These are phyloP conservation scores for Podila epigama DNA, from an alignment of 192 early-diverging fungal species.

Conservation along the genomic window DNA sequence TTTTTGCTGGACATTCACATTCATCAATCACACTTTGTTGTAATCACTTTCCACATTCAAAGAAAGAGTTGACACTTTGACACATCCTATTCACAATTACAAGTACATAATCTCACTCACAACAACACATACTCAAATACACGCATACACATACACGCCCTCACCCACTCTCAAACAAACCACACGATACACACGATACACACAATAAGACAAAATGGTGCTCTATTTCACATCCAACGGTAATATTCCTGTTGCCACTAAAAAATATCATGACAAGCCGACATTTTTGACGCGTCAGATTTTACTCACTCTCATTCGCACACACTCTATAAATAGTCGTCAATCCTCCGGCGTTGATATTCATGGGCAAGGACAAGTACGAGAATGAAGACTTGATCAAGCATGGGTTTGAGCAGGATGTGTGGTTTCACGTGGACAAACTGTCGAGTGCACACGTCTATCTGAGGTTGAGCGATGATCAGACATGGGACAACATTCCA, in stretches of 20 bases:
- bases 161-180: no score
- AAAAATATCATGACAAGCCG: neutral
- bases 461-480: constrained; percentile 72
- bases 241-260: neutral
- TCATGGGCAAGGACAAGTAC: constrained; percentile 99
- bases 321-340: no score
- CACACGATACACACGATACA: no score
- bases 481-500: constrained; percentile 86
- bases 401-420: constrained; percentile 93
- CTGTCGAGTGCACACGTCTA: constrained; percentile 98
- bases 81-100: neutral
- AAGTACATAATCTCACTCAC: no score
- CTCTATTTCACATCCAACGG: constrained; percentile 75
- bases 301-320: neutral
- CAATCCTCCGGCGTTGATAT: constrained; percentile 79
- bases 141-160: no score
- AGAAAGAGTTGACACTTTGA: neutral
- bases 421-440: constrained; percentile 99
- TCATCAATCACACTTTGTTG: no score
- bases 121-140: no score
- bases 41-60: no score
- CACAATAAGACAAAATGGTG: constrained; percentile 59
- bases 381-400: constrained; percentile 98
- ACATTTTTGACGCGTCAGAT: neutral
- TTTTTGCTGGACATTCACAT: no score